Conservation (phyloP, 768 basidiomycete genomes). For the Xerocomus potaroensis region DNA sequence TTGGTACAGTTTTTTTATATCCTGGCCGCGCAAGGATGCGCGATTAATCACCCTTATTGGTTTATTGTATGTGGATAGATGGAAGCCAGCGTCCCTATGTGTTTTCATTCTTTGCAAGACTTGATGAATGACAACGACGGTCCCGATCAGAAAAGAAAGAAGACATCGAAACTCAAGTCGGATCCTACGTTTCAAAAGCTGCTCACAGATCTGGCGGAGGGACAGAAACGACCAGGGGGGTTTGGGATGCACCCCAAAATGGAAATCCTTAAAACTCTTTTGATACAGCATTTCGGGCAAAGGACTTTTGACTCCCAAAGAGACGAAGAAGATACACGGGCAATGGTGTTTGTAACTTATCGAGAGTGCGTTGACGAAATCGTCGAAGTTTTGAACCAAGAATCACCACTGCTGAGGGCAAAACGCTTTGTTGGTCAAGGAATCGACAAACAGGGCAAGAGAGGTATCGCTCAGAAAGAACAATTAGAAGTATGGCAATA, state of each 20-base stretch:
- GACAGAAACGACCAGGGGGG: constrained; percentile 41
- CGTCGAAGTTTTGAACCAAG: constrained; percentile 69
- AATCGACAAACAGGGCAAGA: constrained; percentile 77
- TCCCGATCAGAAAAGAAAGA: constrained; percentile 34
- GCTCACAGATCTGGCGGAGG: constrained; percentile 62
- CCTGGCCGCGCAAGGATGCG: background rate
- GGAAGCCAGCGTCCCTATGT: constrained; percentile 79
- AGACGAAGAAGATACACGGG: constrained; percentile 50
- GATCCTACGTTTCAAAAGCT: constrained; percentile 62
- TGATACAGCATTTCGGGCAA: constrained; percentile 70
- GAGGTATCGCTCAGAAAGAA: constrained; percentile 86
- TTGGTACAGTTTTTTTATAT: constrained; percentile 59
- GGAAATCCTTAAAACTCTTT: constrained; percentile 69
- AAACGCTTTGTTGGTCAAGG: constrained; percentile 90
- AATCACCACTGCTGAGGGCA: constrained; percentile 75
- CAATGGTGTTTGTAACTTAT: constrained; percentile 94
- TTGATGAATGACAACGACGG: constrained; percentile 39
- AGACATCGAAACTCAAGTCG: constrained; percentile 41
- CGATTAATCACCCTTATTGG: too few species aligned
- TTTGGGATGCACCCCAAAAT: constrained; percentile 86
- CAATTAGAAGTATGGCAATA: constrained; percentile 70
- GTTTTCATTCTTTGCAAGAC: constrained; percentile 58
- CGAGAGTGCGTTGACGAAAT: constrained; percentile 90
- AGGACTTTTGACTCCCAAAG: constrained; percentile 42
- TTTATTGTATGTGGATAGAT: constrained; percentile 43